Percentiles rank a stretch among this genome's conserved stretches.
Conservation (phyloP, 2,329 filamentous ascomycete genomes). For the Thermothelomyces thermophilus region DNA sequence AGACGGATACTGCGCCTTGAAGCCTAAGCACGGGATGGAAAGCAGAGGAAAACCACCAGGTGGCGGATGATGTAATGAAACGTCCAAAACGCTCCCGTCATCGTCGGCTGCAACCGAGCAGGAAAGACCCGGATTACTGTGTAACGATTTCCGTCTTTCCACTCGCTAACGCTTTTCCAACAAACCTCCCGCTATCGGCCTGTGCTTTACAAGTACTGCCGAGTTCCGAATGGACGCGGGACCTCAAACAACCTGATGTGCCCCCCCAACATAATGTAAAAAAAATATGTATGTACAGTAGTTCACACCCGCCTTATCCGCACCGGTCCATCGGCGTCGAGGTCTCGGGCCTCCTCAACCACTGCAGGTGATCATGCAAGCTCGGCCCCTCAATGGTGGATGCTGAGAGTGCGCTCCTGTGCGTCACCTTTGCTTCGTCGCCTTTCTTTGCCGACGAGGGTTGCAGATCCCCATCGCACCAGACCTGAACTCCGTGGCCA, state of each 20-base stretch:
- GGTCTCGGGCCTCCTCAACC: conserved; percentile 10
- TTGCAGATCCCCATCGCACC: conserved; percentile 4
- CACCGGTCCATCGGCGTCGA: conserved; percentile 10
- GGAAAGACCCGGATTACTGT: no score
- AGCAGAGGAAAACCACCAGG: no score
- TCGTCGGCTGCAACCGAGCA: no score
- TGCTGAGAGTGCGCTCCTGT: conserved; percentile 2
- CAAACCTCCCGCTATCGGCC: neutral
- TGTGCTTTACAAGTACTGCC: conserved; percentile 1
- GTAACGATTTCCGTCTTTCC: no score
- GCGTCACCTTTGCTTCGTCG: conserved; percentile 4
- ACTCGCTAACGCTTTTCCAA: neutral
- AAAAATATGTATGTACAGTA: neutral
- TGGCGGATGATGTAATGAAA: no score
- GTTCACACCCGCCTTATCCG: conserved; percentile 3
- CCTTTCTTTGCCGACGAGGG: neutral
- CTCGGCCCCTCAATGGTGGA: neutral
- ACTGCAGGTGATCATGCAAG: conserved; percentile 2
- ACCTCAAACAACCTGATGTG: no score
- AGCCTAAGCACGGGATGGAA: no score
- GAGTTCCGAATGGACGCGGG: neutral
- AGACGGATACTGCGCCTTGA: no score
- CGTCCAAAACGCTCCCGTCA: no score
- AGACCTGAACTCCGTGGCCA: conserved; percentile 8
- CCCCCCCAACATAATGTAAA: neutral